Evolutionary conservation across 1,139 yeast species (phyloP), one percentile per base, ranked within the genome.

Genomic region (Yamadazyma diddensiae): DNA sequence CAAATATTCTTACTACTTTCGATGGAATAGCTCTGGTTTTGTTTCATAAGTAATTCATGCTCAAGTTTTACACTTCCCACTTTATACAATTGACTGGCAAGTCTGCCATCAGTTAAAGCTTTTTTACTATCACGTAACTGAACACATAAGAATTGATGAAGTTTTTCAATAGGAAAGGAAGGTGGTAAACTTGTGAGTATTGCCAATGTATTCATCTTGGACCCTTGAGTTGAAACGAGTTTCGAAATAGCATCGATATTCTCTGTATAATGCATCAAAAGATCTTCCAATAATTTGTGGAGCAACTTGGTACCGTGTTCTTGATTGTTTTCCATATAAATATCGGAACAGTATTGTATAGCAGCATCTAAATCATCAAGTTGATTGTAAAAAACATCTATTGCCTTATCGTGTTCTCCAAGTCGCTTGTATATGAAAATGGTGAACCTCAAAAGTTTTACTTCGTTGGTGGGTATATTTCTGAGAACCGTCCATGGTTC

Each of bases 351-450:
- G 50, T 85, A 80, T 29, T 62, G 56, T 41, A 82, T 70, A 0
- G 94, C 84, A 12, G 65, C 63, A 15, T 61, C 60, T 35, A 76
- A 69, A 48, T 82, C 83, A 10, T 73, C 59, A 29, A 87, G 56
- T 26, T 79, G 78, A 36, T 71, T 69, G 35, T 76, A 78, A 28
- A 79, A 66, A 2, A 86, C 74, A 39, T 76, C 76, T 17, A 92
- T 62, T 0, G 90, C 81, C 31, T 77, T 72, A 10, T 70, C 70
- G 48, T 86, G 87, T 36, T 77, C 77, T 1, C 78, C 81, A 28
- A 83, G 54, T 40, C 76, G 68, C 26, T 72, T 70, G 36, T 82
- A 67, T 2, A 90, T 73, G 30, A 75, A 69, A 0, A 86, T 77
- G 26, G 78, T 70, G 30, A 84, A 57, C 19, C 69, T 38, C 5